phyloP scores from a whole-genome alignment of 2,329 filamentous ascomycete genomes.

The Aspergillus pseudoglaucus region DNA sequence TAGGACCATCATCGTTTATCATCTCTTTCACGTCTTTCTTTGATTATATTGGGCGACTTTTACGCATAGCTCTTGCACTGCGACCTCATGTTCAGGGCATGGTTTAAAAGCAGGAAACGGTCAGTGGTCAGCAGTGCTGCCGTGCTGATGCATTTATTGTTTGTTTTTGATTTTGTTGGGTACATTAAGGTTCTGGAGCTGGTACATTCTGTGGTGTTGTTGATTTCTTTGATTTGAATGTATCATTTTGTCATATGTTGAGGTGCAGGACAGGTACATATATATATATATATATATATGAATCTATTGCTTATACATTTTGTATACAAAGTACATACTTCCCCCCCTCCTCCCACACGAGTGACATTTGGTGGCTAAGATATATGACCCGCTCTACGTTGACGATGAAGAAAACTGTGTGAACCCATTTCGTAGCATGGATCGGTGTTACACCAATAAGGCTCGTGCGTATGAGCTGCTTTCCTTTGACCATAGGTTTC shows the following conservation, averaged over 20 bases:
- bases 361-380: too few relatives aligned
- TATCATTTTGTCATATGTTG: slow-evolving; percentile 3
- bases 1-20: slow-evolving; percentile 10
- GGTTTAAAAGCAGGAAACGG: not conserved
- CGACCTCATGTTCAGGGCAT: not conserved
- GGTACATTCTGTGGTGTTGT: slow-evolving; percentile 11
- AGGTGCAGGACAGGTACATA: too few relatives aligned
- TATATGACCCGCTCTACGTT: too few relatives aligned
- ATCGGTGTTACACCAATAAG: too few relatives aligned
- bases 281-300: too few relatives aligned
- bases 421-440: too few relatives aligned
- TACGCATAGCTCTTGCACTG: not conserved
- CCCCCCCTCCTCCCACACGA: too few relatives aligned
- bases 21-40: slow-evolving; percentile 10
- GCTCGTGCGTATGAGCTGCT: too few relatives aligned
- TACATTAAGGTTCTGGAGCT: not conserved
- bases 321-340: too few relatives aligned
- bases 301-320: too few relatives aligned
- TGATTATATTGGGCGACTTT: slow-evolving; percentile 2
- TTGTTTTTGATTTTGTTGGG: slow-evolving; percentile 4
- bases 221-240: slow-evolving; percentile 10
- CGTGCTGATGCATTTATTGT: slow-evolving; percentile 11
- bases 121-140: slow-evolving; percentile 11
- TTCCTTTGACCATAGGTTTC: too few relatives aligned
- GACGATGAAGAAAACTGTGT: too few relatives aligned